Conservation (phyloP, 768 basidiomycete genomes). For the Calocera cornea region DNA sequence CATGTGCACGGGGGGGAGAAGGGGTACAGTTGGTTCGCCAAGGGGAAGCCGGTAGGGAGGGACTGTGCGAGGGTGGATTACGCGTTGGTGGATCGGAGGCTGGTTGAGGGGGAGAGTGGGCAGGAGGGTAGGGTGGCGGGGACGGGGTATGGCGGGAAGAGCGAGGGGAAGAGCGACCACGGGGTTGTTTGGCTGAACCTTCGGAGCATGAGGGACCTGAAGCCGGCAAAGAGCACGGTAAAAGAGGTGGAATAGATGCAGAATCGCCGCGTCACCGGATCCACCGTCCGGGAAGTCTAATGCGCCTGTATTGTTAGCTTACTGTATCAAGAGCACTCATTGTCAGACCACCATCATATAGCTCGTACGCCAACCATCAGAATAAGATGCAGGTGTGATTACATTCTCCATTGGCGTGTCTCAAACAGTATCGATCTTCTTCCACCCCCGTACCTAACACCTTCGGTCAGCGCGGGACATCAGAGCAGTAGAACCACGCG, state of each 20-base stretch:
- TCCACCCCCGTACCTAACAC: not conserved
- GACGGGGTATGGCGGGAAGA: slow-evolving; percentile 6
- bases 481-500: slow-evolving; percentile 21
- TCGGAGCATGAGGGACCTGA: not conserved
- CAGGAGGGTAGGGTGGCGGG: slow-evolving; percentile 5
- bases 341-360: not conserved
- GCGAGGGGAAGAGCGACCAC: slow-evolving; percentile 11
- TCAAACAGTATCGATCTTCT: not conserved
- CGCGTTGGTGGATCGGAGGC: slow-evolving; percentile 7
- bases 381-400: not conserved
- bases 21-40: slow-evolving; percentile 15
- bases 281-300: too few relatives aligned
- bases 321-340: not conserved
- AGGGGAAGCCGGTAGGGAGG: slow-evolving; percentile 10
- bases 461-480: not conserved
- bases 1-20: slow-evolving; percentile 10
- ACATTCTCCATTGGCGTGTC: not conserved
- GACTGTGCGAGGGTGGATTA: slow-evolving; percentile 16
- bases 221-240: not conserved
- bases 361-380: not conserved
- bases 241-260: slow-evolving; percentile 4
- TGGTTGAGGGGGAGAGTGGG: not conserved
- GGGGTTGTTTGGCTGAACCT: slow-evolving; percentile 8
- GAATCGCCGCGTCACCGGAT: too few relatives aligned
- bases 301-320: not conserved